Evolutionary conservation across 2,329 filamentous ascomycete species (phyloP).

Genomic region (Blastomyces percursus): DNA sequence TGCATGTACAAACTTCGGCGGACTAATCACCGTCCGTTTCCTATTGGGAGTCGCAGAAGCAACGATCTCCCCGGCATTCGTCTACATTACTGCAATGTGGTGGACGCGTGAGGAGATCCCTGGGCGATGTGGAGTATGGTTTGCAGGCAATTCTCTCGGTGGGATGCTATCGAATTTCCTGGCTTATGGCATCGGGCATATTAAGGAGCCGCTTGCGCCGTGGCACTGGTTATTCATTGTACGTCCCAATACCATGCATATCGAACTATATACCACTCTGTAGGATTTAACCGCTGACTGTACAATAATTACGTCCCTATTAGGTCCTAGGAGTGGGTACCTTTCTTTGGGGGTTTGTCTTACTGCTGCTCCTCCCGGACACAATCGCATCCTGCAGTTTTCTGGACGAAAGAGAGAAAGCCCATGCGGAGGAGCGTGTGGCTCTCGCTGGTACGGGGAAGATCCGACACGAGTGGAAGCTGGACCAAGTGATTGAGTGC

Average conservation of each 20-base stretch:
- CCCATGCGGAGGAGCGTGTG: conserved; percentile 39
- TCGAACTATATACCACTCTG: neutral
- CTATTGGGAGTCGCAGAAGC: conserved; percentile 47
- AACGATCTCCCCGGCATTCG: conserved; percentile 44
- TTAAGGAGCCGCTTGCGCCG: conserved; percentile 27
- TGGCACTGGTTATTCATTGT: conserved; percentile 52
- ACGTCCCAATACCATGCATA: neutral
- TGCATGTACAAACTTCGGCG: conserved; percentile 39
- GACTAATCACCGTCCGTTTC: conserved; percentile 43
- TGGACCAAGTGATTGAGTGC: conserved; percentile 45
- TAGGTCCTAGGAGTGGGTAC: conserved; percentile 38
- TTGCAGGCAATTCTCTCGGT: conserved; percentile 23
- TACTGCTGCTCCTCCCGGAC: conserved; percentile 43
- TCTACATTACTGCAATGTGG: conserved; percentile 47
- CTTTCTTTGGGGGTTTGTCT: conserved; percentile 41
- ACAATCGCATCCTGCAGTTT: conserved; percentile 47
- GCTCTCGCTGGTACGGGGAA: conserved; percentile 43
- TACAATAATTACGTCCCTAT: neutral
- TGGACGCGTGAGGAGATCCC: conserved; percentile 49
- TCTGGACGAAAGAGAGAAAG: conserved; percentile 43
- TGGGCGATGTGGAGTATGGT: conserved; percentile 46
- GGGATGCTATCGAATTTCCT: neutral
- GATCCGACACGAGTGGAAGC: conserved; percentile 42
- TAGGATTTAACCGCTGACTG: neutral
- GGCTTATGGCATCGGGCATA: conserved; percentile 4